Percentiles rank a stretch among this genome's conserved stretches.
Evolutionary conservation across 2,329 filamentous ascomycete genomes (phyloP).

Genomic region (Monosporascus sp.): DNA sequence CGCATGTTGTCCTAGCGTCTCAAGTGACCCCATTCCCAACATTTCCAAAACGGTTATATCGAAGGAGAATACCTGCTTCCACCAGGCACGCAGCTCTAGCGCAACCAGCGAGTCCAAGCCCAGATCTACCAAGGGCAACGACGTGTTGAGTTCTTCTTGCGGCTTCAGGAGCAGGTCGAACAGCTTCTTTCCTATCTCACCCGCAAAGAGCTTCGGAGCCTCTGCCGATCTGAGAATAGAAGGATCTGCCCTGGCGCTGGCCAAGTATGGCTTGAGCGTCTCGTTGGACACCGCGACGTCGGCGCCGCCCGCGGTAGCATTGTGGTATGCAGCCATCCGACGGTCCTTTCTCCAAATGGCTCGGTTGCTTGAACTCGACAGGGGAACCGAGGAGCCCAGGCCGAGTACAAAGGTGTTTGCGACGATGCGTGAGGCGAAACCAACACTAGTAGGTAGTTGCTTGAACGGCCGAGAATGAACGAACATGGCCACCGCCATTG

Average conservation of each 20-base stretch:
- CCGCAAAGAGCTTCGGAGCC: conserved; percentile 3
- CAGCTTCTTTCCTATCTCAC: conserved; percentile 11
- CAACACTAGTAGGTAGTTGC: background rate
- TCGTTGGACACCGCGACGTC: conserved; percentile 4
- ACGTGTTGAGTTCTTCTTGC: conserved; percentile 8
- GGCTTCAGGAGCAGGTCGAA: conserved; percentile 12
- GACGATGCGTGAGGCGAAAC: too few relatives aligned
- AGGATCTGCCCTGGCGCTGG: conserved; percentile 4
- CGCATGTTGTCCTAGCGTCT: conserved; percentile 12
- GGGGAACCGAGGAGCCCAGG: conserved; percentile 6
- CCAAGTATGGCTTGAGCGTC: conserved; percentile 7
- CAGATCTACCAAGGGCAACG: conserved; percentile 7
- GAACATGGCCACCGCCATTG: conserved; percentile 5
- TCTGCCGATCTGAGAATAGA: conserved; percentile 3
- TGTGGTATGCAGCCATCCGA: conserved; percentile 16
- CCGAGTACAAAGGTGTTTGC: conserved; percentile 7
- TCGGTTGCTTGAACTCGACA: conserved; percentile 7
- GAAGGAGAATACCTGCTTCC: conserved; percentile 6
- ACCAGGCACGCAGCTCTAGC: conserved; percentile 37
- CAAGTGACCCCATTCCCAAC: conserved; percentile 10
- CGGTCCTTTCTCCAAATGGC: conserved; percentile 8
- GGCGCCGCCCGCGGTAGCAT: background rate
- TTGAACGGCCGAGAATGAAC: background rate
- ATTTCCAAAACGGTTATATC: conserved; percentile 14
- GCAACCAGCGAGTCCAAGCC: conserved; percentile 11